Base-by-base conservation (phyloP, 345 rosid genomes). In the Brassica juncea region DNA sequence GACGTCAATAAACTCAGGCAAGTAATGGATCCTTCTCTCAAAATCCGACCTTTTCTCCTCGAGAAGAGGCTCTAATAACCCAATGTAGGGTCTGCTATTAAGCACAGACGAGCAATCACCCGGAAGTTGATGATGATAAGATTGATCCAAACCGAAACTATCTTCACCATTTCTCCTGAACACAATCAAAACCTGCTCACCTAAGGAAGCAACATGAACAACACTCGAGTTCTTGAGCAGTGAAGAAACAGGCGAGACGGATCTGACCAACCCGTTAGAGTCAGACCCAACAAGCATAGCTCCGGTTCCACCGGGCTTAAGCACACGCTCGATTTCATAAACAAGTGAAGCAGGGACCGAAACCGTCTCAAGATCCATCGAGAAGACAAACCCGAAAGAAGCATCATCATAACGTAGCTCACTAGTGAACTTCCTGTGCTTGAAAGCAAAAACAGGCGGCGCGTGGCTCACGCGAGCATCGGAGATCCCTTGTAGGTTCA, bases 301-400 rank as follows among this genome's bases (percentile, higher is more conserved):
- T 27, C 94, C 97, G 5, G 85, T 80, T 57, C 97, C 99, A 12
- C 92, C 92, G 0, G 93, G 99, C 68, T 64, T 85, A 73, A 92
- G 89, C 35, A 94, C 82, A 4, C 97, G 97, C 84, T 92, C 99
- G 11, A 91, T 86, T 83, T 92, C 97, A 6, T 91, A 89, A 82
- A 94, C 94, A 7, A 92, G 89, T 10, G 89, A 72, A 2, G 93
- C 97, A 79, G 97, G 97, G 75, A 88, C 92, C 7, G 91, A 79
- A 59, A 89, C 85, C 42, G 80, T 84, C 30, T 91, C 85, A 12
- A 86, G 70, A 81, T 88, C 91, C 86, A 85, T 77, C 8, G 97
- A 92, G 25, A 89, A 65, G 73, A 92, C 92, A 37, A 94, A 91
- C 37, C 83, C 97, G 16, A 91, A 91, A 67, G 93, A 86, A 21